These are phyloP conservation scores for Miscanthus lutarioriparius DNA, from an alignment of 176 grass and related monocot species.

Conservation along the genomic window DNA sequence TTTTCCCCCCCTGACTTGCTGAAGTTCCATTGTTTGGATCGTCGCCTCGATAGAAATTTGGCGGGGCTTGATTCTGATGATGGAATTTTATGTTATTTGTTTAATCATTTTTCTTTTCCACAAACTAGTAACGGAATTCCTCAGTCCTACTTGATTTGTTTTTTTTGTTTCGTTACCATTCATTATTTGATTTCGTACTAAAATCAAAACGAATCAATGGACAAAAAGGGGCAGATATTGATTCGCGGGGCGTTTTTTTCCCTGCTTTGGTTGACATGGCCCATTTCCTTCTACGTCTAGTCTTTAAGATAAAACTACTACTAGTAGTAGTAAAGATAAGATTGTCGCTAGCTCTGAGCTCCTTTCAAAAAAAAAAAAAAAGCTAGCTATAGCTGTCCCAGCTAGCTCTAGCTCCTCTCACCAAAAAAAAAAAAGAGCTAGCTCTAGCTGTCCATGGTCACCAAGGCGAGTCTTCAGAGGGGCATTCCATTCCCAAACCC, in stretches of 20 bases:
- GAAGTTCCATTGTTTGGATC: not conserved
- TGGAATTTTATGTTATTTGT: not conserved
- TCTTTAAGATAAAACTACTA: not conserved
- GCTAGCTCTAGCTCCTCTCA: too few species aligned
- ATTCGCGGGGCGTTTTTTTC: not conserved
- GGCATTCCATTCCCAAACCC: not conserved
- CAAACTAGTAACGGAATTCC: not conserved
- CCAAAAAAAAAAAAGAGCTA: too few species aligned
- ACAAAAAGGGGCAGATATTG: not conserved
- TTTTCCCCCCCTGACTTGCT: not conserved
- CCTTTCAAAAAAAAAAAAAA: too few species aligned
- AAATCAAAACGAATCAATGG: not conserved
- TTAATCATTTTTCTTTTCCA: not conserved
- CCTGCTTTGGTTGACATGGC: not conserved
- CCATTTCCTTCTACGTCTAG: not conserved
- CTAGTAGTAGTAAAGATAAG: too few species aligned
- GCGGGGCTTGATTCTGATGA: not conserved
- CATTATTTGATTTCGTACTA: not conserved
- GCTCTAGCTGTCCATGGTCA: not conserved
- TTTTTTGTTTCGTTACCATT: not conserved
- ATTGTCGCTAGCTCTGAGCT: too few species aligned
- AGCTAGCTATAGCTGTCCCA: too few species aligned
- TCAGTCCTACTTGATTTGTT: not conserved
- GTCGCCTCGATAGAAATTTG: not conserved
- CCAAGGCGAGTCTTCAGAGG: too few species aligned